Percentiles rank a stretch among this genome's conserved stretches.
Conservation (phyloP, 257 asterid species). For the Dorcoceras hygrometricum region DNA sequence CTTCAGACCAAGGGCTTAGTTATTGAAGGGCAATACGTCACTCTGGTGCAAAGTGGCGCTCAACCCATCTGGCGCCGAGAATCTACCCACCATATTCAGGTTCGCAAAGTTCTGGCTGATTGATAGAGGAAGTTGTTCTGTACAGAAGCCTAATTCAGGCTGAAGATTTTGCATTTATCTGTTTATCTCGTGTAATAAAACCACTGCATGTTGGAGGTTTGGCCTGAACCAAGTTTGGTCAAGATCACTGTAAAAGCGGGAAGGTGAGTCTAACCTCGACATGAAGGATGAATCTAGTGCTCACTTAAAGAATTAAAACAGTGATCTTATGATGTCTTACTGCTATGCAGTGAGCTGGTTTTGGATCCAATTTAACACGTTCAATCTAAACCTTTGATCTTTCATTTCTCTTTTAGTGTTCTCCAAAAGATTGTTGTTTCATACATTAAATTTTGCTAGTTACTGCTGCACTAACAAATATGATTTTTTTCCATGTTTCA, state of each 20-base stretch:
- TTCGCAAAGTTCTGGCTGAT: constrained; percentile 75
- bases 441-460: neutral
- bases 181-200: neutral
- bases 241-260: neutral
- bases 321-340: neutral
- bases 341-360: neutral
- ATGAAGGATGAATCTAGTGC: neutral
- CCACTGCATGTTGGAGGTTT: neutral
- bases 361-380: neutral
- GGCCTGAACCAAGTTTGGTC: neutral
- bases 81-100: constrained; percentile 95
- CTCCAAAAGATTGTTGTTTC: neutral
- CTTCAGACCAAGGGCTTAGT: constrained; percentile 64
- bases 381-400: neutral
- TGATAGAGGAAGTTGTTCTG: constrained; percentile 7
- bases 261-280: neutral
- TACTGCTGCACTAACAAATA: neutral
- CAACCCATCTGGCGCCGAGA: constrained; percentile 98
- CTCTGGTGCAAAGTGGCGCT: constrained; percentile 97
- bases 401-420: neutral
- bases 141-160: neutral
- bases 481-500: too few species aligned
- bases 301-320: neutral
- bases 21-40: constrained; percentile 72
- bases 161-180: neutral